Conservation (phyloP, 345 rosid genomes). For the Eucalyptus polybractea region DNA sequence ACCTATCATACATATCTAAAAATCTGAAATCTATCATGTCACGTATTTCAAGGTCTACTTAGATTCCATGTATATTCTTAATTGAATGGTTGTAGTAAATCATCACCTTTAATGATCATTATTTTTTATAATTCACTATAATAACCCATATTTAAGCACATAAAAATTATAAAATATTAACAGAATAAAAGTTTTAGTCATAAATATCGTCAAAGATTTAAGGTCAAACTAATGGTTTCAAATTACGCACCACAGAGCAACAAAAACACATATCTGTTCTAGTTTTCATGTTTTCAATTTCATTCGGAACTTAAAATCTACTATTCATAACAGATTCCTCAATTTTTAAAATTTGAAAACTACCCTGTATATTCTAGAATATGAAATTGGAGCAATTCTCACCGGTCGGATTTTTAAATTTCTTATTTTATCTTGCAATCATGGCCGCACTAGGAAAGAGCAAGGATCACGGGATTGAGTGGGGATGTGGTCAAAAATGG, state of each 20-base stretch:
- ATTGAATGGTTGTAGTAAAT: rapidly evolving
- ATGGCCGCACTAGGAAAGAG: background rate
- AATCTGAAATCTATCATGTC: rapidly evolving
- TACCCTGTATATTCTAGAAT: rapidly evolving
- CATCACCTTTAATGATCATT: rapidly evolving
- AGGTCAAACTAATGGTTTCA: too few relatives aligned
- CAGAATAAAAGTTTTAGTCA: rapidly evolving
- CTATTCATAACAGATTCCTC: rapidly evolving
- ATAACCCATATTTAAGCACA: rapidly evolving
- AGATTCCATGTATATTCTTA: rapidly evolving
- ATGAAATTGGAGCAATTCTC: too few relatives aligned
- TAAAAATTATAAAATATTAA: too few relatives aligned
- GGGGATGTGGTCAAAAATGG: background rate
- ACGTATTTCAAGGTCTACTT: rapidly evolving
- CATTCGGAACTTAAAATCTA: rapidly evolving
- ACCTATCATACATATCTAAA: rapidly evolving
- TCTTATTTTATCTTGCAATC: too few relatives aligned
- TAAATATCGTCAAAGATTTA: rapidly evolving
- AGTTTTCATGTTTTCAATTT: too few relatives aligned
- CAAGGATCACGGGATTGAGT: background rate
- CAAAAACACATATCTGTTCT: too few relatives aligned
- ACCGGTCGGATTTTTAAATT: too few relatives aligned
- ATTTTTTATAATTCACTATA: rapidly evolving
- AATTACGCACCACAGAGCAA: rapidly evolving
- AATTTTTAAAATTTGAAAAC: too few relatives aligned